These are phyloP conservation scores for Chrysoporthe austroafricana DNA, from an alignment of 2,329 filamentous ascomycete species.

Conservation along the genomic window DNA sequence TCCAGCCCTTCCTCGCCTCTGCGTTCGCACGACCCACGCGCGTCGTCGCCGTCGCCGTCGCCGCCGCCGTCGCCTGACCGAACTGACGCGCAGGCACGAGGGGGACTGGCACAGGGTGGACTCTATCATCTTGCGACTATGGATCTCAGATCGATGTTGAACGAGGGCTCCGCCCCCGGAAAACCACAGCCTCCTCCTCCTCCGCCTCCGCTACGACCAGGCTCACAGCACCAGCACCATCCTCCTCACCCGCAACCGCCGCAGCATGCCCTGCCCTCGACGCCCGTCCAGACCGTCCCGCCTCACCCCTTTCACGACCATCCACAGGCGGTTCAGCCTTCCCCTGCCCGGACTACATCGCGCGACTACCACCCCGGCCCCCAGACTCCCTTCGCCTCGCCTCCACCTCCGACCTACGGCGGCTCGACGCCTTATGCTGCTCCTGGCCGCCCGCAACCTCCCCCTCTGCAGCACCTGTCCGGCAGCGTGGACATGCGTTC, in stretches of 20 bases:
- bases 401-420: slow-evolving; percentile 30
- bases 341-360: slow-evolving; percentile 50
- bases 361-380: slow-evolving; percentile 49
- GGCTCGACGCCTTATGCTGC: slow-evolving; percentile 42
- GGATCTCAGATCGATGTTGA: slow-evolving; percentile 60
- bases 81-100: slow-evolving; percentile 17
- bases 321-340: slow-evolving; percentile 50
- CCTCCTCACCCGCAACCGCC: slow-evolving; percentile 33
- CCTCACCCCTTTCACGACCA: slow-evolving; percentile 58
- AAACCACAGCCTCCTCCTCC: slow-evolving; percentile 25
- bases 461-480: slow-evolving; percentile 50
- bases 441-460: slow-evolving; percentile 43
- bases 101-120: neutral
- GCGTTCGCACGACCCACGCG: slow-evolving; percentile 13
- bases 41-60: neutral
- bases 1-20: slow-evolving; percentile 8
- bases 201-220: slow-evolving; percentile 27
- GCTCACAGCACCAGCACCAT: slow-evolving; percentile 25
- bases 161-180: slow-evolving; percentile 49
- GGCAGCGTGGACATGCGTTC: slow-evolving; percentile 55
- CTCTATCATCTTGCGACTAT: slow-evolving; percentile 38
- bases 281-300: slow-evolving; percentile 46
- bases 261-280: slow-evolving; percentile 39
- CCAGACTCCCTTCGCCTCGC: slow-evolving; percentile 35
- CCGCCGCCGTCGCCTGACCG: neutral